A percentile compares a stretch with the other conserved stretches of the same genome.
Conservation (phyloP, 352 stramenopile genomes). For the Globisporangium ultimum region DNA sequence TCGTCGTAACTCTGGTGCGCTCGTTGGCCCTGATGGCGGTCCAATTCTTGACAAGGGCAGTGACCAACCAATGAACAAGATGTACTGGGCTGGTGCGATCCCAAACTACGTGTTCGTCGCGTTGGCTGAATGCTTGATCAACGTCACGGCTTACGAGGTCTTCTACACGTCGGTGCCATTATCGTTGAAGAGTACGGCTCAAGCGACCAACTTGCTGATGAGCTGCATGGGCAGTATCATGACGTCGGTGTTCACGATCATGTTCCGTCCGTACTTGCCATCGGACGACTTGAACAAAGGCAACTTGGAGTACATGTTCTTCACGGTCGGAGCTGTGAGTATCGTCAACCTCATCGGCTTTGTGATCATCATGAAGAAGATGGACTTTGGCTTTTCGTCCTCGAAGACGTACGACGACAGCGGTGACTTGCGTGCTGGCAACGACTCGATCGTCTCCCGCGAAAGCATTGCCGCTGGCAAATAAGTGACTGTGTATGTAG, state of each 20-base stretch:
- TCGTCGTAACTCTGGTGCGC: constrained; percentile 38
- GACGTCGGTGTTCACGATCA: too few species aligned
- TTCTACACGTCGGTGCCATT: constrained; percentile 58
- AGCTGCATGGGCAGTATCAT: constrained; percentile 50
- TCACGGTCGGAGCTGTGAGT: constrained; percentile 40
- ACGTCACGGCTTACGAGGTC: constrained; percentile 57
- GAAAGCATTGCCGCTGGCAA: too few species aligned
- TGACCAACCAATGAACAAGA: constrained; percentile 53
- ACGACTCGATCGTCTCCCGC: too few species aligned
- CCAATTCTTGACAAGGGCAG: constrained; percentile 39
- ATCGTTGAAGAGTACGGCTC: constrained; percentile 48
- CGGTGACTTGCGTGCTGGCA: too few species aligned
- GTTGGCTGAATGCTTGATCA: constrained; percentile 57
- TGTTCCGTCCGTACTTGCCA: constrained; percentile 51
- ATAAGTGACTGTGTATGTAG: too few species aligned
- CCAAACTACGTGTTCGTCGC: constrained; percentile 59
- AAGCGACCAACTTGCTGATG: constrained; percentile 64
- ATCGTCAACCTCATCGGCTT: constrained; percentile 55
- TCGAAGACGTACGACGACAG: too few species aligned
- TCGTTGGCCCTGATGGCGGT: constrained; percentile 26
- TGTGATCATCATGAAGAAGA: constrained; percentile 44
- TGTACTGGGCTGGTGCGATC: constrained; percentile 44
- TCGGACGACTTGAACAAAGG: constrained; percentile 55
- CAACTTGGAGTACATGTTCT: constrained; percentile 76
- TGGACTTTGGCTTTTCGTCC: constrained; percentile 36